phyloP scores from a whole-genome alignment of 495 filamentous ascomycete genomes.

The Lindgomyces ingoldianus region DNA sequence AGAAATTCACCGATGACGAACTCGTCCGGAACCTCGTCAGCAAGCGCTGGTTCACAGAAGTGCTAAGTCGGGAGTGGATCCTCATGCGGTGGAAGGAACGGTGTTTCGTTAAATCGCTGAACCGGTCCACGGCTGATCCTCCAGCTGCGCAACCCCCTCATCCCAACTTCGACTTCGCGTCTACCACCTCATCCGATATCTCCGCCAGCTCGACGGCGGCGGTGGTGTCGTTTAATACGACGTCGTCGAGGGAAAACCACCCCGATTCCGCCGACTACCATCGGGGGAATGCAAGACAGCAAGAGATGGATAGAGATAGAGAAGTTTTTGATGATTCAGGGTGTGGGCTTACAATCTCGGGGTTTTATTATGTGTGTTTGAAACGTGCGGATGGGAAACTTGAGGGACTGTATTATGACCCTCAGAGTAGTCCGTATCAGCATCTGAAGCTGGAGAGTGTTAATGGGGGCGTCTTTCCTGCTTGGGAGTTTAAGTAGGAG shows the following conservation, averaged over 20 bases:
- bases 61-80: conserved; percentile 62
- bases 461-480: conserved; percentile 32
- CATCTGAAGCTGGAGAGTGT: conserved; percentile 60
- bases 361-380: conserved; percentile 74
- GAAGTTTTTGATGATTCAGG: conserved; percentile 27
- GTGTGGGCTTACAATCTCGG: conserved; percentile 69
- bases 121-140: conserved; percentile 21
- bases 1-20: conserved; percentile 57
- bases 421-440: conserved; percentile 70
- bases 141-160: background rate
- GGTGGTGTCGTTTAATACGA: too few relatives aligned
- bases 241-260: background rate
- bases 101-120: conserved; percentile 62
- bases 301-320: background rate
- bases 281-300: too few relatives aligned
- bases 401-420: conserved; percentile 74
- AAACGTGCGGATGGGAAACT: conserved; percentile 61
- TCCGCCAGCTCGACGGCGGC: background rate
- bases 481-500: conserved; percentile 37
- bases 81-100: conserved; percentile 82
- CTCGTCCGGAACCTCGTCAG: conserved; percentile 61
- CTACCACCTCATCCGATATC: background rate
- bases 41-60: conserved; percentile 56
- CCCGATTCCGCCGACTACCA: too few relatives aligned
- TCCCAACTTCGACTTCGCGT: too few relatives aligned